Conservation (phyloP, 2,329 filamentous ascomycete species). For the Fusarium sp. region DNA sequence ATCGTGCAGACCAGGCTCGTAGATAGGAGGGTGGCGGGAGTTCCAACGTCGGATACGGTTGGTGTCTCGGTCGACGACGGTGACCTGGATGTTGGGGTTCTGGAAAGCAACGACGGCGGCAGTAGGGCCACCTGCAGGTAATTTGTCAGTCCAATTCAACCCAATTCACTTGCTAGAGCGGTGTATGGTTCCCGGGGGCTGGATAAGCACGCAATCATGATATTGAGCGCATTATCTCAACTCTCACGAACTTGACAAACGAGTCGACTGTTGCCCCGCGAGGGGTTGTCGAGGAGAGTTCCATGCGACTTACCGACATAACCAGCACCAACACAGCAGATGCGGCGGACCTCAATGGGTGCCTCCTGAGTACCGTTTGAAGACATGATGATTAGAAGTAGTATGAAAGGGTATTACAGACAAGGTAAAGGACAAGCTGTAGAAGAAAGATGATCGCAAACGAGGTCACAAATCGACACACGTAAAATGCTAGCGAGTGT, state of each 20-base stretch:
- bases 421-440: slow-evolving; percentile 29
- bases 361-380: slow-evolving; percentile 46
- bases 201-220: slow-evolving; percentile 24
- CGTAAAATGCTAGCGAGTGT: slow-evolving; percentile 38
- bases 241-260: neutral
- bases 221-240: slow-evolving; percentile 1
- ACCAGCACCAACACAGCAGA: slow-evolving; percentile 80
- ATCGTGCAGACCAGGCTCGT: slow-evolving; percentile 77
- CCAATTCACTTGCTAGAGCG: slow-evolving; percentile 19
- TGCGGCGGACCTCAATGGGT: slow-evolving; percentile 61
- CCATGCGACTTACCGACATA: slow-evolving; percentile 72
- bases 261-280: neutral
- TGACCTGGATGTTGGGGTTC: slow-evolving; percentile 76
- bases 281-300: neutral
- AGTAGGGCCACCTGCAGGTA: slow-evolving; percentile 72
- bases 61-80: slow-evolving; percentile 77
- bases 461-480: slow-evolving; percentile 39
- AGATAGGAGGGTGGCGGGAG: slow-evolving; percentile 77
- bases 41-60: slow-evolving; percentile 78
- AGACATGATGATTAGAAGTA: slow-evolving; percentile 40
- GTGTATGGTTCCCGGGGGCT: slow-evolving; percentile 1
- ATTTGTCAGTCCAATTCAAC: slow-evolving; percentile 25
- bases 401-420: slow-evolving; percentile 30
- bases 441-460: slow-evolving; percentile 36
- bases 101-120: slow-evolving; percentile 79